Base-by-base conservation (phyloP, 176 grass and related monocot genomes). In the Eragrostis nindensis region DNA sequence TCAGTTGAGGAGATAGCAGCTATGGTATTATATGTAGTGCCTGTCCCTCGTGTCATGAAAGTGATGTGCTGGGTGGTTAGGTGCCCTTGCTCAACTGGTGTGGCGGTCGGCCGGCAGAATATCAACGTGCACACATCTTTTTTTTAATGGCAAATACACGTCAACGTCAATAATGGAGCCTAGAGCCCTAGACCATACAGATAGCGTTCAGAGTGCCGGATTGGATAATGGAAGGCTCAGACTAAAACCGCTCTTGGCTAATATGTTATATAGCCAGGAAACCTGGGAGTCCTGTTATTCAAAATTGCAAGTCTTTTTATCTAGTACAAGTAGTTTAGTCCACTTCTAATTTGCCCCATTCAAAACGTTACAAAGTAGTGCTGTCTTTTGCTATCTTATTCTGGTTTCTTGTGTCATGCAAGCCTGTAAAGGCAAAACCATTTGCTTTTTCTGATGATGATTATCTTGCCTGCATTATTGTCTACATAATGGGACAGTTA, bases 121-220 rank as follows among this genome's bases (percentile, higher is more conserved):
- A 39, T 71, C 46, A 66, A 63, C 12, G 62, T 81, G 54, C 18
- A 13, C 64, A 70, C 38, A 25, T 21, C 32, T 36, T 36, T n/a
- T n/a, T n/a, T 29, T 62, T 5, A 5, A 42, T 84, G 67, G 52
- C 32, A 56, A 66, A 85, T 29, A 32, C 66, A n/a, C n/a, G n/a
- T n/a, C n/a, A n/a, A 71, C 75, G 56, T 85, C 72, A 68, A 7
- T 59, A 13, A 8, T 62, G 43, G 19, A 19, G 7, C n/a, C n/a
- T n/a, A n/a, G n/a, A n/a, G n/a, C n/a, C 12, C 3, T 36, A 2
- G 32, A 36, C 32, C 32, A 36, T 36, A 36, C 32, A 1, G 38
- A 6, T 38, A 29, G 6, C 21, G 2, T 53, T 73, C 69, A 50
- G 42, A 43, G 22, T 70, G 43, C 27, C 11, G 7, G 12, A 18